Evolutionary conservation across 257 asterid species (phyloP).

Genomic region (Capsicum rhomboideum): DNA sequence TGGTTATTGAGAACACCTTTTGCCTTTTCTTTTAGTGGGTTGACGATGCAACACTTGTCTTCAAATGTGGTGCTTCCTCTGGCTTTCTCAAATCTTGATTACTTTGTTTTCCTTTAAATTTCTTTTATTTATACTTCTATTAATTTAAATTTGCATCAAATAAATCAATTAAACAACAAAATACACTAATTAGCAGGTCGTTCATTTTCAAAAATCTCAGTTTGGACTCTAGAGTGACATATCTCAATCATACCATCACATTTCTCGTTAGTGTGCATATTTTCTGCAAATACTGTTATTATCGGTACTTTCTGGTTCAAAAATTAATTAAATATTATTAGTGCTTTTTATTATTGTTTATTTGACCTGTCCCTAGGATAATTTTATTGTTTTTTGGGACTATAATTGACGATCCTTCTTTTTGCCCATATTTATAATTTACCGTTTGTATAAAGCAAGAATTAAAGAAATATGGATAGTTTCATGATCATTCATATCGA

Average conservation of each 20-base stretch:
- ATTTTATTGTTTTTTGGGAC: not conserved
- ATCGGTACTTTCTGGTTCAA: not conserved
- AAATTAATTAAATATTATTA: not conserved
- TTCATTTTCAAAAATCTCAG: not conserved
- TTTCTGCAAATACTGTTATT: not conserved
- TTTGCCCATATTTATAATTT: not conserved
- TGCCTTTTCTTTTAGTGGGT: not conserved
- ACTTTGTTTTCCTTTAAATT: not conserved
- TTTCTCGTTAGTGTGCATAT: not conserved
- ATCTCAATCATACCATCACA: not conserved
- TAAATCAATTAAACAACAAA: not conserved
- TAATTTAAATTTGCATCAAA: not conserved
- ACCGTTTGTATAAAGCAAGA: not conserved
- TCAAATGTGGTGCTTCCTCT: not conserved
- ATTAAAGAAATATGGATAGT: not conserved
- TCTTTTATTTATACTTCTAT: no score
- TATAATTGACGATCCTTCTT: not conserved
- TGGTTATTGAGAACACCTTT: not conserved
- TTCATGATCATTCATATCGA: not conserved
- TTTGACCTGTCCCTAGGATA: not conserved
- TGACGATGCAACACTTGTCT: not conserved
- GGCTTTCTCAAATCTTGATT: not conserved
- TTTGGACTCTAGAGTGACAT: fast-evolving
- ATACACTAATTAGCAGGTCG: no score
- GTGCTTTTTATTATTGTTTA: not conserved